These are phyloP conservation scores for Sugiyamaella floridensis DNA, from an alignment of 805 yeast species.

Conservation along the genomic window DNA sequence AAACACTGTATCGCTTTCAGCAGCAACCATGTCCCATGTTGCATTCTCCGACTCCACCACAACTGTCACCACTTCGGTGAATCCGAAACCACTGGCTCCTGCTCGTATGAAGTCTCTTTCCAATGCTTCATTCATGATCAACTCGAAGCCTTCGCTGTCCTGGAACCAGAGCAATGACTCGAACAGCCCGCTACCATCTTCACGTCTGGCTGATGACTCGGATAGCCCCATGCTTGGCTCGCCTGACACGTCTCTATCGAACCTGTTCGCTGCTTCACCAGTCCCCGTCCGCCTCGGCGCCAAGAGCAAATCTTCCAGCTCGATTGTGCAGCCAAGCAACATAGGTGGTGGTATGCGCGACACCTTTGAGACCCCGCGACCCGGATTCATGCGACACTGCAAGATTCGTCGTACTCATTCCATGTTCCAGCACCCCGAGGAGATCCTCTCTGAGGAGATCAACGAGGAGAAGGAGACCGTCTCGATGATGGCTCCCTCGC, in stretches of 20 bases:
- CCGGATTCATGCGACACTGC: constrained; percentile 12
- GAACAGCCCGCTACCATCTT: background rate
- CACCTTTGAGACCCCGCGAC: constrained; percentile 6
- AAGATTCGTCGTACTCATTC: constrained; percentile 59
- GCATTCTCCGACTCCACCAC: constrained; percentile 1
- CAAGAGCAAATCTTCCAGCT: background rate
- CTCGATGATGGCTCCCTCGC: constrained; percentile 17
- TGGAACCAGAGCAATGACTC: background rate
- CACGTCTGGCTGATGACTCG: background rate
- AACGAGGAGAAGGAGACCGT: constrained; percentile 27
- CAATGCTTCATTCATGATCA: constrained; percentile 15
- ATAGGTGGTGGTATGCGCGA: background rate
- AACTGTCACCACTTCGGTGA: constrained; percentile 3
- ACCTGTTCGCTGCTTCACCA: constrained; percentile 14
- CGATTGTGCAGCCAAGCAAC: background rate
- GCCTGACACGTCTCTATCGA: background rate
- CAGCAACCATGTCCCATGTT: background rate
- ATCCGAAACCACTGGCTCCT: constrained; percentile 4
- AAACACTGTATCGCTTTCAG: background rate
- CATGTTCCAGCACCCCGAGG: constrained; percentile 56
- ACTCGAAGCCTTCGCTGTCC: constrained; percentile 9
- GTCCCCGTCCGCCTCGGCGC: constrained; percentile 4
- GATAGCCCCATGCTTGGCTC: background rate
- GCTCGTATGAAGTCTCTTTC: constrained; percentile 15
- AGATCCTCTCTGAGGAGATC: constrained; percentile 36